phyloP scores from a whole-genome alignment of 306 rosid species.

The Canavalia gladiata region DNA sequence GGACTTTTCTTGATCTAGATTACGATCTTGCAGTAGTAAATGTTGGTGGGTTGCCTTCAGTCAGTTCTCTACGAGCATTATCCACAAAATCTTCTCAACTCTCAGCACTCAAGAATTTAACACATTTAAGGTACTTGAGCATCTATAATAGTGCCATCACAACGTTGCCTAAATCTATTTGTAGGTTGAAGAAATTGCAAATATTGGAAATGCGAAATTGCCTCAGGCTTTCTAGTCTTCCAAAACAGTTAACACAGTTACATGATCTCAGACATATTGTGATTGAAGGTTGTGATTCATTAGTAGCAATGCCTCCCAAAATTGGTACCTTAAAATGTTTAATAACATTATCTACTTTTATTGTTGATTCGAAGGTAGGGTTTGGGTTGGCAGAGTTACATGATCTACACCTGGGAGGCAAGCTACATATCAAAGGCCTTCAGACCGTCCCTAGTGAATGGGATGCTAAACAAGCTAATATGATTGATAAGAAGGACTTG shows the following conservation, averaged over 20 bases:
- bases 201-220: background rate
- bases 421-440: background rate
- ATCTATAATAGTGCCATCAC: accelerated
- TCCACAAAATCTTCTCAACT: background rate
- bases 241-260: background rate
- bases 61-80: background rate
- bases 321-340: background rate
- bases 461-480: conserved; percentile 3
- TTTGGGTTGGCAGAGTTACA: conserved; percentile 14
- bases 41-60: background rate
- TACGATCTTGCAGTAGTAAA: background rate
- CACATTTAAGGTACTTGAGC: conserved; percentile 18
- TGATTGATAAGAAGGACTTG: background rate
- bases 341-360: background rate
- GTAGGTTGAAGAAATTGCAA: background rate
- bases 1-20: background rate
- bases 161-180: background rate
- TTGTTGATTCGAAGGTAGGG: conserved; percentile 2
- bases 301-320: background rate
- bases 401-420: conserved; percentile 3
- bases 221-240: background rate
- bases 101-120: background rate
- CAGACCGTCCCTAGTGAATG: background rate
- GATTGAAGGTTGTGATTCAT: background rate
- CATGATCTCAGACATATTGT: conserved; percentile 11